Conservation (phyloP, 2,329 filamentous ascomycete genomes). For the Arachnopeziza araneosa region DNA sequence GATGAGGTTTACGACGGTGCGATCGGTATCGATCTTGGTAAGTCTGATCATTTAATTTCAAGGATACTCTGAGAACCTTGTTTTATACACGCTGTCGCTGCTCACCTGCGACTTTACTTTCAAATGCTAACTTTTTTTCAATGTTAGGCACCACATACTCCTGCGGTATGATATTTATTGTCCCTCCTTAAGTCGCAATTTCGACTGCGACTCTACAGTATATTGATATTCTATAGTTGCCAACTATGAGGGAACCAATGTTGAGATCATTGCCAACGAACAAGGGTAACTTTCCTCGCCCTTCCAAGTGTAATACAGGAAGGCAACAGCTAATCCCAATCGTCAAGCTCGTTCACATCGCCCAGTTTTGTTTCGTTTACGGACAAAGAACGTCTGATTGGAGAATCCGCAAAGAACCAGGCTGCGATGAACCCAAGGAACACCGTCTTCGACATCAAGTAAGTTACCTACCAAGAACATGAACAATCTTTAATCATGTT, state of each 20-base stretch:
- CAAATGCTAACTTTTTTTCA: constrained; percentile 29
- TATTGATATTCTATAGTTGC: constrained; percentile 53
- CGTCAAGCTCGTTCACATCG: no score
- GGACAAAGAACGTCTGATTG: constrained; percentile 96
- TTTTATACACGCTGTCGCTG: neutral
- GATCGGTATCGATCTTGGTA: constrained; percentile 99
- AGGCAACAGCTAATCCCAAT: no score
- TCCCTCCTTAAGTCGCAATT: no score
- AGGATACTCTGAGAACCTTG: neutral
- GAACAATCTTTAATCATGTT: neutral
- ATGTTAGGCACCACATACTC: constrained; percentile 93
- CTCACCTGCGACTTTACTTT: neutral
- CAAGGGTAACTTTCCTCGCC: constrained; percentile 1
- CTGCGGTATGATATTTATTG: constrained; percentile 45
- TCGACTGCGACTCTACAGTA: neutral
- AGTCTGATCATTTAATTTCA: constrained; percentile 32
- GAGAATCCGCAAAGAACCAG: constrained; percentile 99
- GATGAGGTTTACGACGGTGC: constrained; percentile 99
- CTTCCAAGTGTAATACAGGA: no score
- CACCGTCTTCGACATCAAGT: constrained; percentile 99
- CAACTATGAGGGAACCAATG: constrained; percentile 98
- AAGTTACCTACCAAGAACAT: constrained; percentile 35
- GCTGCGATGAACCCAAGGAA: constrained; percentile 98
- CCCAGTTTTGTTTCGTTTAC: constrained; percentile 99
- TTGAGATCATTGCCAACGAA: constrained; percentile 67